phyloP scores from a whole-genome alignment of 345 rosid species.

The Lepidium aucheri region DNA sequence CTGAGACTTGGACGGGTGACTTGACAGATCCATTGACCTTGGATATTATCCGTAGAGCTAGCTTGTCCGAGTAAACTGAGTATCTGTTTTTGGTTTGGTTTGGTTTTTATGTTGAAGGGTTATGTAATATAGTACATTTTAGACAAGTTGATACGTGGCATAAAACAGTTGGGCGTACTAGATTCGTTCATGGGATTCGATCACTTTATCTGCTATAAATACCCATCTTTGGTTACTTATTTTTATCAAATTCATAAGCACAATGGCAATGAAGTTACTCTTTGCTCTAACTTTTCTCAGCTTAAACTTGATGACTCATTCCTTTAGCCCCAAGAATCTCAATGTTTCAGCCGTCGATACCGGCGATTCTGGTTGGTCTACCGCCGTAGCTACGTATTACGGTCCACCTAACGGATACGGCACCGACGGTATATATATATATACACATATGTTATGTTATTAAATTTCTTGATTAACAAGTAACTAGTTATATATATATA shows the following conservation, averaged over 20 bases:
- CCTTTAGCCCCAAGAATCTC: constrained; percentile 33
- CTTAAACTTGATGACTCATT: constrained; percentile 14
- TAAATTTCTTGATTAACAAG: neutral
- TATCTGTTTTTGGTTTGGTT: too few species aligned
- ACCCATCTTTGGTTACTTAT: neutral
- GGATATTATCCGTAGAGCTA: too few species aligned
- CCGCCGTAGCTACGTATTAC: constrained; percentile 51
- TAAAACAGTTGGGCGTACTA: too few species aligned
- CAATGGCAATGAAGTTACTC: constrained; percentile 8
- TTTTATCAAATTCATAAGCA: neutral
- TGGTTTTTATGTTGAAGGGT: too few species aligned
- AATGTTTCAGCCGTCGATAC: constrained; percentile 9
- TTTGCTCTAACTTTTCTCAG: constrained; percentile 12
- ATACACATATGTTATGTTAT: neutral
- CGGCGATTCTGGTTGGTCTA: constrained; percentile 30
- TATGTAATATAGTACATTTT: too few species aligned
- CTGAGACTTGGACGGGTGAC: too few species aligned
- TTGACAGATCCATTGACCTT: too few species aligned
- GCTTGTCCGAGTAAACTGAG: too few species aligned
- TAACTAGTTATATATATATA: neutral
- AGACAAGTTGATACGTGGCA: neutral
- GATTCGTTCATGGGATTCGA: too few species aligned
- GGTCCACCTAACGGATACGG: constrained; percentile 47
- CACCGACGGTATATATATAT: constrained; percentile 39
- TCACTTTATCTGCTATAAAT: neutral